These are phyloP conservation scores for Gossypium davidsonii DNA, from an alignment of 441 rosid genomes.

Conservation along the genomic window DNA sequence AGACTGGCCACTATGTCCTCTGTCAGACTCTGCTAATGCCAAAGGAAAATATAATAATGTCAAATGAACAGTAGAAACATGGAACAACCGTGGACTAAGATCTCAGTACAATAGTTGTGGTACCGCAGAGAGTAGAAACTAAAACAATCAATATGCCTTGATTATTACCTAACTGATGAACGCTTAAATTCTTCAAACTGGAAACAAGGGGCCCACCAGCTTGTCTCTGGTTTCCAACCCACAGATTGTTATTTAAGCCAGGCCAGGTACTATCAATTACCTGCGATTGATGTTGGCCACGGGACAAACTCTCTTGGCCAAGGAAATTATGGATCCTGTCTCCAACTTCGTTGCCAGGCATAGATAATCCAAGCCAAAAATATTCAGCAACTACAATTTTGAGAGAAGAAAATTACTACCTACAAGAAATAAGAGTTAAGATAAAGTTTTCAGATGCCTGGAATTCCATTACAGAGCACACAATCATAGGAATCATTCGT, in stretches of 20 bases:
- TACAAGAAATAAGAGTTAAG: slow-evolving; percentile 11
- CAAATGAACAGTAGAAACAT: slow-evolving; percentile 13
- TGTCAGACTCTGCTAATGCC: slow-evolving; percentile 46
- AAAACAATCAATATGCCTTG: neutral
- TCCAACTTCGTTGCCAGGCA: slow-evolving; percentile 93
- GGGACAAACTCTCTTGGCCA: slow-evolving; percentile 61
- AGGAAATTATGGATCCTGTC: slow-evolving; percentile 77
- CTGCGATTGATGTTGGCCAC: slow-evolving; percentile 53
- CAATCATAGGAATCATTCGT: neutral
- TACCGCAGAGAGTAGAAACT: neutral
- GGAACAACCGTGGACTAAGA: neutral
- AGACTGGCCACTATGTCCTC: slow-evolving; percentile 38
- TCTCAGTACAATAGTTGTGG: neutral
- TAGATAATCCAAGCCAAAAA: slow-evolving; percentile 41
- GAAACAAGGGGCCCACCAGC: slow-evolving; percentile 42
- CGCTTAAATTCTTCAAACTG: slow-evolving; percentile 42
- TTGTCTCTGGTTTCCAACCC: slow-evolving; percentile 56
- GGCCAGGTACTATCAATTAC: slow-evolving; percentile 60
- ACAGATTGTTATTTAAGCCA: slow-evolving; percentile 38
- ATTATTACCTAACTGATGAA: slow-evolving; percentile 60
- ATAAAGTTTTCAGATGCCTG: slow-evolving; percentile 10
- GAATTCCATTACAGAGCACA: slow-evolving; percentile 5
- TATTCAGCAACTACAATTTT: slow-evolving; percentile 26
- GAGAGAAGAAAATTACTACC: slow-evolving; percentile 15
- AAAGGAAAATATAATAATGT: slow-evolving; percentile 19